Evolutionary conservation across 352 stramenopile species (phyloP).

Genomic region (Halophytophthora batemanensis): DNA sequence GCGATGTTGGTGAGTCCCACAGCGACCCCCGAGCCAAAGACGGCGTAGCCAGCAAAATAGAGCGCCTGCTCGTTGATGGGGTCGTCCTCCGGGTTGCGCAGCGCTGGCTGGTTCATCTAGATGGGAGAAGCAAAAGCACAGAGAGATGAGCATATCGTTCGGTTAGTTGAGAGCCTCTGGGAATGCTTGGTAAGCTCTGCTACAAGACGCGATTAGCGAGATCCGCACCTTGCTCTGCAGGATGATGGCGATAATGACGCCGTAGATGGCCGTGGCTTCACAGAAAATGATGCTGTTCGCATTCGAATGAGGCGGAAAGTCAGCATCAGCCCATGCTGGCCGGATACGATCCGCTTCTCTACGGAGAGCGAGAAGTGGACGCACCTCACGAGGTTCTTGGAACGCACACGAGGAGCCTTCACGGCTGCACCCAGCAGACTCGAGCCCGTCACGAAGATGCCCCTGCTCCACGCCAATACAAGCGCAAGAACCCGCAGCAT

Average conservation of each 20-base stretch:
- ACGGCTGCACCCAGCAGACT: conserved; percentile 97
- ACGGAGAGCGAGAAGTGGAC: neutral
- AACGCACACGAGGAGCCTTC: conserved; percentile 97
- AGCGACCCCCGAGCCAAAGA: conserved; percentile 96
- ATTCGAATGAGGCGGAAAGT: neutral
- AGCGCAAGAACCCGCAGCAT: neutral
- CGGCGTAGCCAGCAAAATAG: conserved; percentile 97
- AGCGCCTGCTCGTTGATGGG: conserved; percentile 72
- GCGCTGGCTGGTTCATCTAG: conserved; percentile 73
- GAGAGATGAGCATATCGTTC: neutral
- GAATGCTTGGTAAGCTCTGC: conserved; percentile 44
- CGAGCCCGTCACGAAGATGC: conserved; percentile 93
- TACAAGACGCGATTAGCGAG: conserved; percentile 34
- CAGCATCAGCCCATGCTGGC: too few relatives aligned
- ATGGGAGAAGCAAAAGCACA: conserved; percentile 7
- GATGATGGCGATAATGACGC: conserved; percentile 99
- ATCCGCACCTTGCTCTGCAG: conserved; percentile 93
- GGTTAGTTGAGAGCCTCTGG: conserved; percentile 7
- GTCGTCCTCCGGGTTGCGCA: conserved; percentile 57
- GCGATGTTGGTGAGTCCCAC: conserved; percentile 99
- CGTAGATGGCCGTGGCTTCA: conserved; percentile 99
- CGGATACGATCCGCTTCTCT: neutral
- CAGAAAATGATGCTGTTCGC: conserved; percentile 99
- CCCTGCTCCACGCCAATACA: conserved; percentile 37
- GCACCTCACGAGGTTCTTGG: conserved; percentile 97